A percentile compares a stretch with the other conserved stretches of the same genome.
phyloP scores from a whole-genome alignment of 2,329 filamentous ascomycete species.

The Penicillium polonicum region DNA sequence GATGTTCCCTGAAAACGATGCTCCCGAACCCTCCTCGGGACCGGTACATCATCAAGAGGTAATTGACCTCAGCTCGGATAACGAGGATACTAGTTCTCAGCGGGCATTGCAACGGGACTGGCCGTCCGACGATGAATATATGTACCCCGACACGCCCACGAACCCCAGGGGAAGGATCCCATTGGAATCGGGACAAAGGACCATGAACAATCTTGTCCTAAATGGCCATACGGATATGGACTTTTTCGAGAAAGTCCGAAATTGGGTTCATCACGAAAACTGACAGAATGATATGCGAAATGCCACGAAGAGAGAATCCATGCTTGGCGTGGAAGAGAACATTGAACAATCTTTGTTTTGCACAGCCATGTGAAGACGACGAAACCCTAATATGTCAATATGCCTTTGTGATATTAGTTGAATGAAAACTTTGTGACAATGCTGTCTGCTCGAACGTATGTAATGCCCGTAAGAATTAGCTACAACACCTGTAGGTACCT shows the following conservation, averaged over 20 bases:
- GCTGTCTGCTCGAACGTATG: neutral
- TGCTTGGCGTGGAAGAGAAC: neutral
- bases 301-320: neutral
- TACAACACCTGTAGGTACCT: neutral
- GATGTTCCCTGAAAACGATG: neutral
- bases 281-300: neutral
- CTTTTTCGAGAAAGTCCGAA: neutral
- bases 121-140: neutral
- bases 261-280: neutral
- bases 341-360: neutral
- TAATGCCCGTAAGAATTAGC: neutral
- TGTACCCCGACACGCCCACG: neutral
- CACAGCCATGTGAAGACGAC: neutral
- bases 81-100: neutral
- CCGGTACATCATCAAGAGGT: neutral
- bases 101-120: neutral
- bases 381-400: neutral
- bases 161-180: neutral
- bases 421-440: neutral
- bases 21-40: neutral
- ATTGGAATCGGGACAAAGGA: neutral
- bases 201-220: neutral
- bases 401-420: neutral
- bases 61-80: neutral
- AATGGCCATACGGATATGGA: neutral